Base-by-base conservation (phyloP, 768 basidiomycete genomes). In the Collybia sp. region DNA sequence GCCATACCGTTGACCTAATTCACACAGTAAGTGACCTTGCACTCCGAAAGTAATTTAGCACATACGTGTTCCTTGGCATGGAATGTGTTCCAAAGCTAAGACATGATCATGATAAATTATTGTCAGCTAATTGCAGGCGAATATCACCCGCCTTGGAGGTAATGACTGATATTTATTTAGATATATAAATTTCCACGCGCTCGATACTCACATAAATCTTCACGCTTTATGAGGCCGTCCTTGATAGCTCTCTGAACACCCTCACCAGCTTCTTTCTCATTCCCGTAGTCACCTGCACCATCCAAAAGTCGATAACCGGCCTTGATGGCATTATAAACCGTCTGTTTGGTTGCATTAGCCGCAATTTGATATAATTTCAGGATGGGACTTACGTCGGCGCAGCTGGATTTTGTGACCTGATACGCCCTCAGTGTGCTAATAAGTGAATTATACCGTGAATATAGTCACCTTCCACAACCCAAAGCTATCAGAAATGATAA, bases 11-110 rank as follows among this genome's bases (percentile, higher is more conserved):
- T 77, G 46, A 79, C 85, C 74, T 85, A 43, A 37, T 18, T 33
- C 35, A 17, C 36, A 15, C 30, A 39, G 5, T 19, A 12, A n/a
- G 30, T 38, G 11, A 37, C 12, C 19, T 11, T n/a, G n/a, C 33
- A 61, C 25, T 25, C 8, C 25, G 25, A 25, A 25, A 25, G 48
- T 50, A 42, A 49, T 47, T 47, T 59, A 58, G 54, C 54, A 53
- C 79, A 64, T 55, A 85, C 88, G 58, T 83, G 83, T 45, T 92
- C 83, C 47, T 74, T 77, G 39, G 83, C 80, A 59, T 95, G 90
- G 72, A 85, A 89, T 5, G 88, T 89, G 66, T 93, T 93, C 92
- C 91, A 93, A 31, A 93, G 71, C 83, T 84, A 52, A n/a, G n/a
- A n/a, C n/a, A n/a, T n/a, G n/a, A n/a, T n/a, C 45, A 25, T 40